Evolutionary conservation across 257 asterid genomes (phyloP), one percentile per base, ranked within the genome.

Genomic region (Craterostigma plantagineum): DNA sequence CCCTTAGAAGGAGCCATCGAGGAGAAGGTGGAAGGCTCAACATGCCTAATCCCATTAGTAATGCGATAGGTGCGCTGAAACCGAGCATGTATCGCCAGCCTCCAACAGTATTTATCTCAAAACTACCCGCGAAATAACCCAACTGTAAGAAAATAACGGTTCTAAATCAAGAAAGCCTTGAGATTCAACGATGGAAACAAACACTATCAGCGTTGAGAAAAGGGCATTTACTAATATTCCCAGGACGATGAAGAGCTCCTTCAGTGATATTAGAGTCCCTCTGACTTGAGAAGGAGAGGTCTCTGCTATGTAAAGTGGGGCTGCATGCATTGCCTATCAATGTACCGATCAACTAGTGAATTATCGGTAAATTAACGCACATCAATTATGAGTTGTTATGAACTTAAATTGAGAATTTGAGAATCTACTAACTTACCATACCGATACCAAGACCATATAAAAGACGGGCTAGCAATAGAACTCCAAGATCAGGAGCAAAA

Each of bases 1-100:
- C 98, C 66, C 85, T 72, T 42, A 87, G 86, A 72, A 87, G 93
- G 47, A 87, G 64, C 98, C 98, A 87, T 36, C 98, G 71, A 23
- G 98, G 98, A 61, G 98, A 87, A 52, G 75, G 72, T n/a, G 98
- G 98, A 52, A 87, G 95, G 63, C 69, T 72, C 85, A 63, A 72
- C 79, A 87, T 76, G 45, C 98, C 98, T 51, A 87, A 54, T 35
- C 93, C 93, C 95, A 87, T 87, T 33, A 72, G 14, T 34, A 82
- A 58, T 43, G 95, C 93, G 62, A 87, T 48, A 4, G 93, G 98
- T 51, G 77, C 90, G 63, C 98, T 79, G 52, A 57, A 52, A 16
- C 95, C 98, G 35, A 63, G 82, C 98, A 87, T 87, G 67, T 69
- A 72, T 48, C 95, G 95, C 98, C 98, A 87, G 49, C 98, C 98